A percentile compares a stretch with the other conserved stretches of the same genome.
These are phyloP conservation scores for Aureobasidium sp. DNA, from an alignment of 2,329 filamentous ascomycete genomes.

Conservation along the genomic window DNA sequence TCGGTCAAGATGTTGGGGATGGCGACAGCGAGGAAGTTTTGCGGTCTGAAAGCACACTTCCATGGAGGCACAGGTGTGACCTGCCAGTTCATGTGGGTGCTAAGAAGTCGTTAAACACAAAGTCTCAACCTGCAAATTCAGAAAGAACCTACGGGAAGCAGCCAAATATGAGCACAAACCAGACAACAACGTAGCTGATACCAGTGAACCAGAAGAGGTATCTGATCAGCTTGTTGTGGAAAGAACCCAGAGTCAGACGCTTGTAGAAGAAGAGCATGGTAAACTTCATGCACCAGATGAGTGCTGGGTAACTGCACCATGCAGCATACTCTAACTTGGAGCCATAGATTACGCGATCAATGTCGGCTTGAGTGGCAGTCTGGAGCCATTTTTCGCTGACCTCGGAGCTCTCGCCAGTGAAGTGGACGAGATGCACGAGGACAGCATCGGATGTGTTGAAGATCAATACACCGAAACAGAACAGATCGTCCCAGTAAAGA, in stretches of 20 bases:
- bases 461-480: slow-evolving; percentile 17
- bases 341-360: slow-evolving; percentile 24
- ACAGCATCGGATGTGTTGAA: slow-evolving; percentile 31
- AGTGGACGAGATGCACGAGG: slow-evolving; percentile 29
- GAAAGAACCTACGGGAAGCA: slow-evolving; percentile 19
- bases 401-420: slow-evolving; percentile 25
- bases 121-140: neutral
- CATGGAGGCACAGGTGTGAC: slow-evolving; percentile 21
- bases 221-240: slow-evolving; percentile 25
- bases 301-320: slow-evolving; percentile 33
- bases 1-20: slow-evolving; percentile 28
- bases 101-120: neutral
- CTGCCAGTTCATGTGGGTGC: slow-evolving; percentile 22
- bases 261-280: slow-evolving; percentile 26
- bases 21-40: slow-evolving; percentile 25
- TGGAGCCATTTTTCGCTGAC: slow-evolving; percentile 17
- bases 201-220: slow-evolving; percentile 21
- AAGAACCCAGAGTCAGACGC: slow-evolving; percentile 27
- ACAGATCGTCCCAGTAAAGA: slow-evolving; percentile 33
- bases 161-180: slow-evolving; percentile 23
- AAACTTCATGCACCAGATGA: slow-evolving; percentile 30
- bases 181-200: slow-evolving; percentile 25
- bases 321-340: slow-evolving; percentile 32
- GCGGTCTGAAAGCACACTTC: slow-evolving; percentile 23
- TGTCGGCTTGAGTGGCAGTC: slow-evolving; percentile 22